phyloP scores from a whole-genome alignment of 129 eudicot species.

The Saussurea involucrata region DNA sequence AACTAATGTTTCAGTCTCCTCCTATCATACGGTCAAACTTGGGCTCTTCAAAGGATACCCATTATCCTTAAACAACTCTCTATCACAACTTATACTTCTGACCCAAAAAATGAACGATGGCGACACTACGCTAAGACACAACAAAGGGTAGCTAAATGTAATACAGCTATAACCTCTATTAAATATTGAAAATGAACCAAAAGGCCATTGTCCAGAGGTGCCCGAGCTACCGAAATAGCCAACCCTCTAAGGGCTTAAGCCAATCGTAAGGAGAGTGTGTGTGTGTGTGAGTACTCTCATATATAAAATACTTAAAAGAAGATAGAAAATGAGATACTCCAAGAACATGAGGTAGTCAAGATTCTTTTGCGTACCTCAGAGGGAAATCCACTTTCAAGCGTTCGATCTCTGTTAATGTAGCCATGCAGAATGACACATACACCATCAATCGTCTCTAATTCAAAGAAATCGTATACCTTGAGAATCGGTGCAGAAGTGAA shows the following conservation, averaged over 20 bases:
- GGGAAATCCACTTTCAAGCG: constrained; percentile 59
- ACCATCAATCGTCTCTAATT: constrained; percentile 68
- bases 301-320: not conserved
- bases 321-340: not conserved
- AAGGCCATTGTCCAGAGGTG: not conserved
- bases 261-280: not conserved
- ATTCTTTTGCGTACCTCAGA: constrained; percentile 39
- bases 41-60: not conserved
- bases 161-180: not conserved
- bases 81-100: not conserved
- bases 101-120: not conserved
- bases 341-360: not conserved
- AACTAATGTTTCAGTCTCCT: not conserved
- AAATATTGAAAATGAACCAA: not conserved
- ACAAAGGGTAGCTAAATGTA: not conserved
- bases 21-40: not conserved
- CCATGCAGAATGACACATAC: constrained; percentile 43
- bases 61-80: not conserved
- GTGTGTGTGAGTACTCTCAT: not conserved
- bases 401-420: constrained; percentile 47
- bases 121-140: not conserved
- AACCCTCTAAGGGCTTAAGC: not conserved
- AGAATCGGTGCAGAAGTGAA: constrained; percentile 67
- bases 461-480: constrained; percentile 35
- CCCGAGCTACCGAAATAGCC: not conserved